Base-by-base conservation (phyloP, 2,329 filamentous ascomycete species). In the Aspergillus sojae region DNA sequence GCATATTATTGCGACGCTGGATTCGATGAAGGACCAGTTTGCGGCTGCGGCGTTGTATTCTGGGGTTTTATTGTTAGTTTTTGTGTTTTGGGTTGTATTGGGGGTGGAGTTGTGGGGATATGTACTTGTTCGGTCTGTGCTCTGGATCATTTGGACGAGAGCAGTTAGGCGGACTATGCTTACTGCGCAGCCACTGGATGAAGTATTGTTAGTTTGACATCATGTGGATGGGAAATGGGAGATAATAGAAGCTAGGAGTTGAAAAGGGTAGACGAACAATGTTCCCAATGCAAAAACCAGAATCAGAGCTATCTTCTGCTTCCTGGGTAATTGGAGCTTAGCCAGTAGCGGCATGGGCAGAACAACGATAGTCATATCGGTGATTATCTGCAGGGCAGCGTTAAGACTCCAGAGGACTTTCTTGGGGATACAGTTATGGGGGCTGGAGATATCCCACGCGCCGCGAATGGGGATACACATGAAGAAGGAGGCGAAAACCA, bases 1-100 rank as follows among this genome's bases (percentile, higher is more conserved):
- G 65, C 75, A 76, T 54, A 76, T 70, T 11, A 76, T 72, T 58
- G 75, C 75, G 36, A 75, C 61, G 56, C 72, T 74, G 43, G 64
- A 57, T 67, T 76, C 75, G 19, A 75, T 65, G 36, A 67, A 70
- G 26, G 75, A 76, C 74, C 74, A 76, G 53, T 68, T 58, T 53
- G 72, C 72, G n/a, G 70, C 67, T 14, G 62, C 21, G 60, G 64
- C 65, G 61, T 74, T 75, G 34, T 36, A 62, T 53, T 66, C 71
- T 73, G 4, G n/a, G 45, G 9, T 36, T 36, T 26, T 19, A 36
- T 62, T 60, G 23, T 50, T 63, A 30, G 16, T 34, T 21, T 21
- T 4, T 16, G 21, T 36, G 34, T 7, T 36, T 16, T 6, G 16
- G 21, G 3, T 30, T 26, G 16, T 14, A 30, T 9, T 19, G 34